These are phyloP conservation scores for Dipteronia sinensis DNA, from an alignment of 345 rosid species.

Conservation along the genomic window DNA sequence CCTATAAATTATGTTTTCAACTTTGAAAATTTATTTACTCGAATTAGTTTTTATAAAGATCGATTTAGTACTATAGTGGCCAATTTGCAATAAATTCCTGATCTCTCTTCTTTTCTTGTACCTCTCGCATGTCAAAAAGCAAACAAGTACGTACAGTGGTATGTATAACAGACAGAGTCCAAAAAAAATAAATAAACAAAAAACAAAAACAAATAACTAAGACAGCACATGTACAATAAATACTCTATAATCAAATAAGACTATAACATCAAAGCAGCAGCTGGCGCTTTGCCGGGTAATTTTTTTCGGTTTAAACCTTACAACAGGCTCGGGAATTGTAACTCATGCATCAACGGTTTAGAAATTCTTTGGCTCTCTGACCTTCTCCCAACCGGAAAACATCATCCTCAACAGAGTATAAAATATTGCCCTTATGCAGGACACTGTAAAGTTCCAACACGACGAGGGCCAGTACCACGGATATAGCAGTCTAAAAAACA, in stretches of 20 bases:
- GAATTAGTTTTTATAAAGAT: too few relatives aligned
- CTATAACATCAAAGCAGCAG: not conserved
- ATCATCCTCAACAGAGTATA: conserved; percentile 51
- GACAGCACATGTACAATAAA: not conserved
- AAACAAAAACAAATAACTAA: not conserved
- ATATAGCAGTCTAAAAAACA: conserved; percentile 85
- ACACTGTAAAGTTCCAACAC: conserved; percentile 82
- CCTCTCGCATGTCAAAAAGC: not conserved
- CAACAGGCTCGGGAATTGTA: not conserved
- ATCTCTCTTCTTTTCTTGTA: not conserved
- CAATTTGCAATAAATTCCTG: not conserved
- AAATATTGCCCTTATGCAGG: conserved; percentile 67
- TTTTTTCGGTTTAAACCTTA: not conserved
- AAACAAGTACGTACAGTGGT: not conserved
- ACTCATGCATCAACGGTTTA: conserved; percentile 9
- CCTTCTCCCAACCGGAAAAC: conserved; percentile 58
- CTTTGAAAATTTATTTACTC: too few relatives aligned
- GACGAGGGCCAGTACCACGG: conserved; percentile 99
- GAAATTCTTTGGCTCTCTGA: conserved; percentile 36
- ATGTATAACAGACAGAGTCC: too few relatives aligned
- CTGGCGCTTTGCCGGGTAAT: too few relatives aligned
- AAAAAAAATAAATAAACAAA: not conserved
- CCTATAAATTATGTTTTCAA: too few relatives aligned
- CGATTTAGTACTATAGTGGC: too few relatives aligned
- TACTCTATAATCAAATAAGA: not conserved